Conservation (phyloP, 2,329 filamentous ascomycete genomes). For the Beauveria rudraprayagi region DNA sequence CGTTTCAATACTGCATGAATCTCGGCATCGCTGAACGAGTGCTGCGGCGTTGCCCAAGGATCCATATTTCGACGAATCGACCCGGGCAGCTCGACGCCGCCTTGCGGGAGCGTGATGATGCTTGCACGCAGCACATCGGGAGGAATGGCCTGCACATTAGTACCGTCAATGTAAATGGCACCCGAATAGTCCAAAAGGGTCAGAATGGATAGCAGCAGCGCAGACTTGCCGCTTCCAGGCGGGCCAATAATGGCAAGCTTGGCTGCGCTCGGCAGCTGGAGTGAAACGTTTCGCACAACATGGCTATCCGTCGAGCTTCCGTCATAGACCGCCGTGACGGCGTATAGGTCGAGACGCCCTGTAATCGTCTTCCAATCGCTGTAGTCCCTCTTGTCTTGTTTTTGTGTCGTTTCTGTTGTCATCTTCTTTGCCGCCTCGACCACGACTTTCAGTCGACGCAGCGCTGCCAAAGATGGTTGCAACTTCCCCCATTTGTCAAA, state of each 20-base stretch:
- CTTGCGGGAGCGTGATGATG: conserved; percentile 16
- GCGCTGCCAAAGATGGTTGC: not conserved
- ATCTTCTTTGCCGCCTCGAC: not conserved
- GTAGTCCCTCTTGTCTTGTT: not conserved
- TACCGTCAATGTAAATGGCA: conserved; percentile 13
- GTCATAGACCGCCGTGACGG: not conserved
- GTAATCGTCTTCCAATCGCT: not conserved
- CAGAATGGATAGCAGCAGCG: conserved; percentile 15
- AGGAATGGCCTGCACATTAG: conserved; percentile 12
- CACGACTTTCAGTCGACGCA: not conserved
- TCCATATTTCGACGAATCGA: conserved; percentile 15
- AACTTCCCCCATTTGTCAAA: conserved; percentile 20
- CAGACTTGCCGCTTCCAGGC: conserved; percentile 23
- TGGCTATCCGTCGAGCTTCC: not conserved
- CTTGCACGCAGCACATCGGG: conserved; percentile 14
- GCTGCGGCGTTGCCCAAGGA: not conserved
- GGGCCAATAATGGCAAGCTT: conserved; percentile 29
- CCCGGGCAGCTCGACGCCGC: conserved; percentile 13
- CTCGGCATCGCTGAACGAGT: not conserved
- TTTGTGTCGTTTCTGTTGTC: not conserved
- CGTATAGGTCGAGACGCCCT: not conserved
- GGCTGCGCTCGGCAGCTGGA: conserved; percentile 18
- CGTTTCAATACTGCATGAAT: conserved; percentile 2
- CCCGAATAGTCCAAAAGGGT: conserved; percentile 13
- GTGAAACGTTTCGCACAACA: conserved; percentile 18